A percentile compares a stretch with the other conserved stretches of the same genome.
Evolutionary conservation across 1,284 basidiomycete species (phyloP).

Genomic region (Paramarasmius palmivorus): DNA sequence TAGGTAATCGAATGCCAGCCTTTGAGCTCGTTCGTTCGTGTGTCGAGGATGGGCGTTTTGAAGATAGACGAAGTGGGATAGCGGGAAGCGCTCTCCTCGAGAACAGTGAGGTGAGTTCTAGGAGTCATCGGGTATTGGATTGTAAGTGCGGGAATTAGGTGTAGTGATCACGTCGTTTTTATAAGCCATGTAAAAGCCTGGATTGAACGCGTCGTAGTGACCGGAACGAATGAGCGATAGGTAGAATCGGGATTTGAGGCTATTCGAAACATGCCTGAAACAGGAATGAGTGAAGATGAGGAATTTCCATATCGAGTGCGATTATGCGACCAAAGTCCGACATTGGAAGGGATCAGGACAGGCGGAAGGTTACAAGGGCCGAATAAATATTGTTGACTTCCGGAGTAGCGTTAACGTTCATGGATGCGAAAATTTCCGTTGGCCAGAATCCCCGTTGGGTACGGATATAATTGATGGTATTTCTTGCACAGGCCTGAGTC

Average conservation of each 20-base stretch:
- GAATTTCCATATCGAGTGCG: neutral
- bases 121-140: slow-evolving; percentile 26
- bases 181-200: neutral
- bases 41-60: slow-evolving; percentile 43
- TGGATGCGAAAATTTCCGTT: neutral
- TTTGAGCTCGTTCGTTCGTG: slow-evolving; percentile 31
- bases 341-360: neutral
- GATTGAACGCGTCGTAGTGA: neutral
- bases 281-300: neutral
- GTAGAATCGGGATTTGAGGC: neutral
- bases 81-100: slow-evolving; percentile 45
- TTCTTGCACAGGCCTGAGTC: no score
- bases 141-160: neutral
- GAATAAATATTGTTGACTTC: neutral
- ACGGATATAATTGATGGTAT: neutral
- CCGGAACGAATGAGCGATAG: neutral
- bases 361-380: slow-evolving; percentile 2
- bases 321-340: neutral
- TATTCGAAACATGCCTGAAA: neutral
- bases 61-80: slow-evolving; percentile 50
- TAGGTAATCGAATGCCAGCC: slow-evolving; percentile 56
- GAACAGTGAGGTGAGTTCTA: slow-evolving; percentile 50
- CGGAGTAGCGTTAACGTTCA: neutral
- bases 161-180: slow-evolving; percentile 13
- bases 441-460: neutral